phyloP scores from a whole-genome alignment of 257 asterid genomes.

The Parsonsia alboflavescens region DNA sequence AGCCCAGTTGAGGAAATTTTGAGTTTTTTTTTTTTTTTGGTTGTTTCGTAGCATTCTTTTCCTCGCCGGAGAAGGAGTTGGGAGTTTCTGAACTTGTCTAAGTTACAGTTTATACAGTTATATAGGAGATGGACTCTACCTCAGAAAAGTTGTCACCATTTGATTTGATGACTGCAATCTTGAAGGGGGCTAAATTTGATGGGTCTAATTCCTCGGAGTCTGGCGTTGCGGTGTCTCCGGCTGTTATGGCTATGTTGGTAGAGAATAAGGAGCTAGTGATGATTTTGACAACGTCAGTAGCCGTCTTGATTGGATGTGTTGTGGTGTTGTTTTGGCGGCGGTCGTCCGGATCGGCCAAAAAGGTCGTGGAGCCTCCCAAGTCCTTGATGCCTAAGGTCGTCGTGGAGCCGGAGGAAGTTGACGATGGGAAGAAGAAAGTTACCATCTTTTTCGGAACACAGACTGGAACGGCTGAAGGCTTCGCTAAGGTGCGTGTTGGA shows the following conservation, averaged over 20 bases:
- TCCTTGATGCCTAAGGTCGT: constrained; percentile 39
- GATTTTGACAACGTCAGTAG: constrained; percentile 71
- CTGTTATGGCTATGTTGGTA: constrained; percentile 54
- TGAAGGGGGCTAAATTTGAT: constrained; percentile 58
- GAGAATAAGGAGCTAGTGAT: constrained; percentile 71
- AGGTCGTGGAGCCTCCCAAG: constrained; percentile 43
- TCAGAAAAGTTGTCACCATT: constrained; percentile 70
- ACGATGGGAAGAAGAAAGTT: constrained; percentile 75
- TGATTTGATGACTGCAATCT: constrained; percentile 77
- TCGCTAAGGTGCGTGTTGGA: constrained; percentile 64
- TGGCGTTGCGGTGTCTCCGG: constrained; percentile 33
- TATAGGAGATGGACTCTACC: constrained; percentile 42
- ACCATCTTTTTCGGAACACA: constrained; percentile 91
- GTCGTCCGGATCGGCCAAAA: constrained; percentile 53
- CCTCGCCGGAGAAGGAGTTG: constrained; percentile 3
- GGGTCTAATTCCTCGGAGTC: constrained; percentile 52
- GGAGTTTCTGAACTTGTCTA: neutral
- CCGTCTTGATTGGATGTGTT: constrained; percentile 66
- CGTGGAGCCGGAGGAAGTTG: constrained; percentile 60
- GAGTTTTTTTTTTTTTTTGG: neutral
- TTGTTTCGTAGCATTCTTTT: neutral
- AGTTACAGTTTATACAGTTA: neutral
- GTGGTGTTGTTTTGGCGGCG: constrained; percentile 64
- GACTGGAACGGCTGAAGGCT: constrained; percentile 99
- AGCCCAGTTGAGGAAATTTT: constrained; percentile 5